Conservation (phyloP, 164 flowering plant genomes). For the grape (Vitis vinifera) region DNA sequence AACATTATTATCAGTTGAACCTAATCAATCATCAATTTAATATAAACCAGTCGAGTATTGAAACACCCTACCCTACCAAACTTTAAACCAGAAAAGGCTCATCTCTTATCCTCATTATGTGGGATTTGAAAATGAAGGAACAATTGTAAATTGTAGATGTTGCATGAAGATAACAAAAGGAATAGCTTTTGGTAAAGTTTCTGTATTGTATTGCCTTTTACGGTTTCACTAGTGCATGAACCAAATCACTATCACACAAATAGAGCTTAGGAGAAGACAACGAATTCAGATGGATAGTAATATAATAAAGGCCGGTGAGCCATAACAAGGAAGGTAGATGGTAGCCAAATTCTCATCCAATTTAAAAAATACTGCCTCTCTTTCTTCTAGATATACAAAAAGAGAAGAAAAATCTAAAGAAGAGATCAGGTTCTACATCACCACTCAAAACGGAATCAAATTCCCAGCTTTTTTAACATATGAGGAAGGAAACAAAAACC, state of each 20-base stretch:
- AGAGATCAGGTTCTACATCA: constrained; percentile 18
- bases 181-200: too few relatives aligned
- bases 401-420: constrained; percentile 8
- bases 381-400: constrained; percentile 19
- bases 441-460: constrained; percentile 32
- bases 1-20: too few relatives aligned
- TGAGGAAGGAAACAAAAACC: constrained; percentile 10
- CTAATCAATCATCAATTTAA: too few relatives aligned
- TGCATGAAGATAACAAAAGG: too few relatives aligned
- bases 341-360: constrained; percentile 10
- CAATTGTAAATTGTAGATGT: too few relatives aligned
- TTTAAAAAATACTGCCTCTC: constrained; percentile 14
- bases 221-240: too few relatives aligned
- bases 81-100: too few relatives aligned
- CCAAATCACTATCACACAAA: not conserved
- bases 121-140: too few relatives aligned
- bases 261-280: not conserved
- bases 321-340: not conserved
- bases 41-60: too few relatives aligned
- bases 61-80: too few relatives aligned
- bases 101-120: too few relatives aligned
- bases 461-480: constrained; percentile 20
- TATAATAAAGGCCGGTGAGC: not conserved
- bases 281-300: not conserved
- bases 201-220: too few relatives aligned